Evolutionary conservation across 2,329 filamentous ascomycete species (phyloP), one percentile per base, ranked within the genome.

Genomic region (Hirsutella minnesotensis): DNA sequence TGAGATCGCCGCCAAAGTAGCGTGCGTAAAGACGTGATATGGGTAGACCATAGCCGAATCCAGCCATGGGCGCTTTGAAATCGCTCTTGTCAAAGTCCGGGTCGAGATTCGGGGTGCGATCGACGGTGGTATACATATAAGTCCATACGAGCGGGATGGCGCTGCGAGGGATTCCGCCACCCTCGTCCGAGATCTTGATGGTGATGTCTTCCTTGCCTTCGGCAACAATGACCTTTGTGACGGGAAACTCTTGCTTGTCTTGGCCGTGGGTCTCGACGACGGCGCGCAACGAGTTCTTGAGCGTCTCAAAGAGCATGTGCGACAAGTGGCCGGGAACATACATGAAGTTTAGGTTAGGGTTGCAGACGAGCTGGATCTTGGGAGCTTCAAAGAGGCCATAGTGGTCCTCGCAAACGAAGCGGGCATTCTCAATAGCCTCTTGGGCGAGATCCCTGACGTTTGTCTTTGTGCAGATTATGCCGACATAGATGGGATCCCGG

Each of bases 41-140:
- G 0, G 92, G 92, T 51, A 98, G 62, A 15, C 92, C 92, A 57
- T 98, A 98, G n/a, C 92, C 92, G 58, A 96, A 98, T 2, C 92
- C 92, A 48, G 92, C 92, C 92, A 98, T 96, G 2, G 92, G 92
- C 12, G 92, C 92, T 65, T 98, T 96, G 72, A 98, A 98, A 63
- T 98, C 92, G 66, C 83, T 95, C 69, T 96, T 94, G 65, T 98
- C 90, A 62, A 96, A 98, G 61, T 96, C 90, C 1, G 92, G 92
- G 58, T 98, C 92, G 48, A 98, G 69, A 58, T 81, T 94, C 13
- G 92, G 92, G 19, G 92, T 96, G 53, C 89, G 81, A 62, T 96
- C 92, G 50, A 98, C 92, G 2, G 92, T 98, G 30, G 92, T 98
- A 63, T 98, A 98, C 92, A 96, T 98, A 63, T 98, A 98, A 12